A percentile compares a stretch with the other conserved stretches of the same genome.
Conservation (phyloP, 1,284 basidiomycete species). For the Polyporus tsugae region DNA sequence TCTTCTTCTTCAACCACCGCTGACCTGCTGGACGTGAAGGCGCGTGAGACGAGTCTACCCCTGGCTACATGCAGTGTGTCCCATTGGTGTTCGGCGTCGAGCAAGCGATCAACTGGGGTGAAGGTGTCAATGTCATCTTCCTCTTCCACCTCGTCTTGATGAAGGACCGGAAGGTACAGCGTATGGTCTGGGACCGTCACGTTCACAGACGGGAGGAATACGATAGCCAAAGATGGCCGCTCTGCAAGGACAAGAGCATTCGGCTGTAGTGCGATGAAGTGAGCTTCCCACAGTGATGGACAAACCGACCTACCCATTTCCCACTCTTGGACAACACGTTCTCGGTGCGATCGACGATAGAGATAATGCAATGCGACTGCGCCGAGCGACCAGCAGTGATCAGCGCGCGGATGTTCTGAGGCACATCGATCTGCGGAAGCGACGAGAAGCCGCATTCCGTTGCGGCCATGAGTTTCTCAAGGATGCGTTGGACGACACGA, state of each 20-base stretch:
- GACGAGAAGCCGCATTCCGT: slow-evolving; percentile 35
- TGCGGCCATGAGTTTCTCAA: slow-evolving; percentile 49
- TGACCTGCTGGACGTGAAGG: slow-evolving; percentile 46
- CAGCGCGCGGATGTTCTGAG: slow-evolving; percentile 28
- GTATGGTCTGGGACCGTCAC: slow-evolving; percentile 58
- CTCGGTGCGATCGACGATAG: slow-evolving; percentile 63
- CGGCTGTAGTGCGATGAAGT: slow-evolving; percentile 56
- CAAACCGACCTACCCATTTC: slow-evolving; percentile 56
- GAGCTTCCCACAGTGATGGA: slow-evolving; percentile 44
- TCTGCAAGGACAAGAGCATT: slow-evolving; percentile 45
- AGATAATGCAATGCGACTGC: slow-evolving; percentile 43
- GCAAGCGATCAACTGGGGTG: slow-evolving; percentile 39
- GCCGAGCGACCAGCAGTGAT: slow-evolving; percentile 25
- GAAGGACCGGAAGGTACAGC: slow-evolving; percentile 66
- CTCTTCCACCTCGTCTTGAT: slow-evolving; percentile 43
- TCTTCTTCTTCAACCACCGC: slow-evolving; percentile 56
- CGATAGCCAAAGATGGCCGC: slow-evolving; percentile 67
- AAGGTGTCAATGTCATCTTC: slow-evolving; percentile 41
- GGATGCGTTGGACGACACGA: slow-evolving; percentile 61
- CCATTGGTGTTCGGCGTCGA: slow-evolving; percentile 57
- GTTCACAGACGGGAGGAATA: slow-evolving; percentile 64
- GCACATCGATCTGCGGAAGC: slow-evolving; percentile 28
- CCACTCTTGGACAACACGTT: slow-evolving; percentile 33
- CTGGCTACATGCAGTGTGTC: slow-evolving; percentile 53
- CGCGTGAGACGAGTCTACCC: slow-evolving; percentile 46